Evolutionary conservation across 768 basidiomycete species (phyloP).

Genomic region (Pisolithus marmoratus): DNA sequence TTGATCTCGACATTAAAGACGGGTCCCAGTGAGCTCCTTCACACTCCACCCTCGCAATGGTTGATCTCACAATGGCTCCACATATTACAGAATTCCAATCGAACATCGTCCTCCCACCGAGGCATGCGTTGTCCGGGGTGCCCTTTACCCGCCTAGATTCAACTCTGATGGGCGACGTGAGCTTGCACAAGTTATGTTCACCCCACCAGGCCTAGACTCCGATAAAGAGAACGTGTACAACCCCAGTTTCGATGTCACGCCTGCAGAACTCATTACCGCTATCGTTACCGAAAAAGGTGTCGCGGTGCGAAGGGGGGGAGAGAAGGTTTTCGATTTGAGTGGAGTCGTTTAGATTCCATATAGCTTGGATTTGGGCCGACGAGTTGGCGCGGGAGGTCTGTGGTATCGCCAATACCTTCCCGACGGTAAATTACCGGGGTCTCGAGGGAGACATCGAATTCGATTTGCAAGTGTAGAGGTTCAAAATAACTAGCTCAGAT

Average conservation of each 20-base stretch:
- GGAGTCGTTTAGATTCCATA: constrained; percentile 3
- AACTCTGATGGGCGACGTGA: constrained; percentile 40
- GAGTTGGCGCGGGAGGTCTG: too few relatives aligned
- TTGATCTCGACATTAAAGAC: constrained; percentile 76
- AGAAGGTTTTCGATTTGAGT: constrained; percentile 56
- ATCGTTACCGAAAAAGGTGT: constrained; percentile 96
- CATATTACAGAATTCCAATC: constrained; percentile 65
- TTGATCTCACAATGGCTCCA: background rate
- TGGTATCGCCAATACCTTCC: too few relatives aligned
- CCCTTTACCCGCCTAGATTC: constrained; percentile 50
- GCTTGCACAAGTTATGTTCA: constrained; percentile 80
- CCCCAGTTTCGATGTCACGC: constrained; percentile 95
- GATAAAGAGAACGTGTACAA: constrained; percentile 57
- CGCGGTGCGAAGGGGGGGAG: constrained; percentile 60
- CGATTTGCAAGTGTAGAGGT: too few relatives aligned
- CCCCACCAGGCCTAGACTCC: constrained; percentile 51
- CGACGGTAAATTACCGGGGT: too few relatives aligned
- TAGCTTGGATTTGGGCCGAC: too few relatives aligned
- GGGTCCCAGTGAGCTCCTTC: constrained; percentile 49
- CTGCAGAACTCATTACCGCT: constrained; percentile 85
- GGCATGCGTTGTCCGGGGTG: constrained; percentile 83
- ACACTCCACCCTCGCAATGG: background rate
- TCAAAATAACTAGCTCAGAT: too few relatives aligned
- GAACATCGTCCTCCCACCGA: constrained; percentile 87
- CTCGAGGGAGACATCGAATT: too few relatives aligned